Percentiles rank a stretch among this genome's conserved stretches.
Evolutionary conservation across 106 monocot species (phyloP).

Genomic region (Triglochin maritima): DNA sequence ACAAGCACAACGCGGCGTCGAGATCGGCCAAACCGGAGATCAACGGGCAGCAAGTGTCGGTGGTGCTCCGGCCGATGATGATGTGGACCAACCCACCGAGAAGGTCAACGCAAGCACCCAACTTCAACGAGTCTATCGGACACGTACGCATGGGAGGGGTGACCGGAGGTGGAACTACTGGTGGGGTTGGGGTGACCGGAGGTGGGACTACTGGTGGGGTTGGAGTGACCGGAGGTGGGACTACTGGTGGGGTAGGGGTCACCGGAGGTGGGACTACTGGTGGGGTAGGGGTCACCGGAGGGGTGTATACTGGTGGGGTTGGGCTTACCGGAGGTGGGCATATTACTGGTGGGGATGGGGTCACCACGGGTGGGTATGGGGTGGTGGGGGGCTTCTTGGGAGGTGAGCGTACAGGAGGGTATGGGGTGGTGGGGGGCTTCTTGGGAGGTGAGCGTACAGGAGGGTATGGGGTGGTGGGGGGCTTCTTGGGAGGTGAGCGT

Average conservation of each 20-base stretch:
- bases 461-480: not conserved
- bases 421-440: not conserved
- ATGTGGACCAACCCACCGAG: slow-evolving; percentile 29
- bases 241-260: not conserved
- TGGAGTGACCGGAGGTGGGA: not conserved
- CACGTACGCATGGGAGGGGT: slow-evolving; percentile 2
- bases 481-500: not conserved
- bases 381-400: not conserved
- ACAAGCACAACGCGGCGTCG: slow-evolving; percentile 29
- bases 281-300: not conserved
- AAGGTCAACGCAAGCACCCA: slow-evolving; percentile 28
- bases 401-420: not conserved
- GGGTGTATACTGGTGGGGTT: not conserved
- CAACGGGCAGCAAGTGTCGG: slow-evolving; percentile 22
- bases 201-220: not conserved
- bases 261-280: not conserved
- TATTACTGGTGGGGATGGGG: not conserved
- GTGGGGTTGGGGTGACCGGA: not conserved
- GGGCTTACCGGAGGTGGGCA: not conserved
- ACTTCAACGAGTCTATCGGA: slow-evolving; percentile 23
- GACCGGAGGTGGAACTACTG: not conserved
- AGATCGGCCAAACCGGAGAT: slow-evolving; percentile 17
- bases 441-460: not conserved
- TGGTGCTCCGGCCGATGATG: slow-evolving; percentile 7
- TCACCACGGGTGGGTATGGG: not conserved